Evolutionary conservation across 2,329 filamentous ascomycete species (phyloP), one percentile per base, ranked within the genome.

Genomic region (Corynespora cassiicola): DNA sequence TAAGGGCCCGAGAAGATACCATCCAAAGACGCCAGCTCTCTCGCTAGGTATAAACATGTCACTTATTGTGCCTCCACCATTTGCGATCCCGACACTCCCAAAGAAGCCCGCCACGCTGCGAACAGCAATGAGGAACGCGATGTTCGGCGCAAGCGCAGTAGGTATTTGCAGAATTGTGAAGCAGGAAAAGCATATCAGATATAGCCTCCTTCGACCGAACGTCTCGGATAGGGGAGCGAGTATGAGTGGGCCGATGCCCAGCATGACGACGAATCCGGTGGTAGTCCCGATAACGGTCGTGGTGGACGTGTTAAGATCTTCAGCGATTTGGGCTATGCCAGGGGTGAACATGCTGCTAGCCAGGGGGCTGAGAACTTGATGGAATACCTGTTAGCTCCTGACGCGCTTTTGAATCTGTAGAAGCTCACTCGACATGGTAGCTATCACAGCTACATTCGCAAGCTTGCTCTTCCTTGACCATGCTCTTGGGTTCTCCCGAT

Each of bases 281-380:
- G 74, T 77, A 14, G 74, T 74, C 5, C 68, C 74, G 26, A 78
- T 74, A 15, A 78, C 74, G 7, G 58, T 61, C 9, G 69, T 64
- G 2, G 61, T 57, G 5, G 56, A 58, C 1, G 73, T 74, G 26
- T 72, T 39, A 12, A 79, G 62, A 18, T 72, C 70, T 29, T 72
- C 57, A 2, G 75, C 75, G 27, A 78, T 78, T 39, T 78, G 70
- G 7, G 64, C 56, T 35, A 78, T 77, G 1, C 74, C 75, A 0
- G 75, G 75, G 1, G 75, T 77, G 56, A 78, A 78, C 73, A 78
- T 77, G 24, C 70, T 74, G 14, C 68, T 72, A 2, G 73, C 74
- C 14, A 77, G 64, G 1, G 75, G 74, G 12, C 70, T 73, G 2
- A 77, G 45, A 23, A 77, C 67, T 71, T 26, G 6, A n/a, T 17